phyloP scores from a whole-genome alignment of 805 yeast species.

The Kazachstania bromeliacearum region DNA sequence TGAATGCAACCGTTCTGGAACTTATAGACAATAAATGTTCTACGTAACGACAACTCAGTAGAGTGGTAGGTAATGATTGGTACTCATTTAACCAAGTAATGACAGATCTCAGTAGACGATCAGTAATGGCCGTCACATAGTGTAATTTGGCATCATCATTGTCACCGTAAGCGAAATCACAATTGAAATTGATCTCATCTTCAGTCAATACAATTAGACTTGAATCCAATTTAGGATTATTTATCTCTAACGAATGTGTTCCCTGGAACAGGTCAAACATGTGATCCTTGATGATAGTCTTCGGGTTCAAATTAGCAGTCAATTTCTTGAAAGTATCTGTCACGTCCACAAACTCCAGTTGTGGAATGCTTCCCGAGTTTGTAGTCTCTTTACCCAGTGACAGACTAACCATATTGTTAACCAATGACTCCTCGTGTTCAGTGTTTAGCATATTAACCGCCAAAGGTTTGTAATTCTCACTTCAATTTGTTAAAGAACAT shows the following conservation, averaged over 20 bases:
- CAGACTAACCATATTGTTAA: too few relatives aligned
- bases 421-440: too few relatives aligned
- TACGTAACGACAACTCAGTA: slow-evolving; percentile 66
- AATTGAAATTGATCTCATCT: slow-evolving; percentile 41
- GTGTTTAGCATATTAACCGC: too few relatives aligned
- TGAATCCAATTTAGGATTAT: slow-evolving; percentile 67
- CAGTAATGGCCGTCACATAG: slow-evolving; percentile 43
- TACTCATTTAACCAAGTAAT: slow-evolving; percentile 72
- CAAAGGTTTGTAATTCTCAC: too few relatives aligned
- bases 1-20: neutral
- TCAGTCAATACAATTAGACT: slow-evolving; percentile 45
- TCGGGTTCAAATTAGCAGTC: slow-evolving; percentile 34
- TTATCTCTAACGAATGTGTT: slow-evolving; percentile 76
- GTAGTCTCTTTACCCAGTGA: too few relatives aligned
- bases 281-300: slow-evolving; percentile 49
- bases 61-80: slow-evolving; percentile 59
- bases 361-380: too few relatives aligned
- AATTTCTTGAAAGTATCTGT: slow-evolving; percentile 42
- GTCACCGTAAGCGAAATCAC: slow-evolving; percentile 20
- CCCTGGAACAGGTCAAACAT: slow-evolving; percentile 68
- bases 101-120: slow-evolving; percentile 43
- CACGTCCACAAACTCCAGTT: slow-evolving; percentile 40
- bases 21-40: slow-evolving; percentile 40
- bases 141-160: slow-evolving; percentile 28
- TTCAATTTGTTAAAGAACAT: too few relatives aligned